These are phyloP conservation scores for Entophlyctis luteolus DNA, from an alignment of 192 early-diverging fungal genomes.

Conservation along the genomic window DNA sequence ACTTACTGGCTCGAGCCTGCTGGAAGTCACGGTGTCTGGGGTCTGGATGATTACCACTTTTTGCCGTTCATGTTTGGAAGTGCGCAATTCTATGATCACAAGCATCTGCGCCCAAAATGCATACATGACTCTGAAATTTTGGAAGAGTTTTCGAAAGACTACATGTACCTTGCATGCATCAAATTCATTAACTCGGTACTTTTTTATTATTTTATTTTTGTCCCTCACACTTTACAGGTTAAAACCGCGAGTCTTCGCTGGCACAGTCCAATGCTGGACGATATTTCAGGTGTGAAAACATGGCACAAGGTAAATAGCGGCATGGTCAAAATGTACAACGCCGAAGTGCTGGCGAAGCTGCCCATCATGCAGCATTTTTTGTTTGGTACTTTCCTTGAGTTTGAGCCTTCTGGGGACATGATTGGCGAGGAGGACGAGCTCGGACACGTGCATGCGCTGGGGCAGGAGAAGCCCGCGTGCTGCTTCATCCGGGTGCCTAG, in stretches of 20 bases:
- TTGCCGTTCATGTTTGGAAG: slow-evolving; percentile 92
- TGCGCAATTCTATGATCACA: slow-evolving; percentile 82
- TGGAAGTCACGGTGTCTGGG: slow-evolving; percentile 98
- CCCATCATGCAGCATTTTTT: slow-evolving; percentile 96
- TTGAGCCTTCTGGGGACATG: slow-evolving; percentile 39
- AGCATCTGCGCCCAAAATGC: slow-evolving; percentile 86
- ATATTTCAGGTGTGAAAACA: slow-evolving; percentile 81
- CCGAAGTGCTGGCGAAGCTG: slow-evolving; percentile 78
- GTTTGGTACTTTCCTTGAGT: slow-evolving; percentile 80
- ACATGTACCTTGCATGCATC: slow-evolving; percentile 95
- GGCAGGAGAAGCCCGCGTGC: slow-evolving; percentile 74
- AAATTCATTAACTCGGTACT: slow-evolving; percentile 82
- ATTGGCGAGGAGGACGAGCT: slow-evolving; percentile 46
- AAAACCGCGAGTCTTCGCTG: slow-evolving; percentile 52
- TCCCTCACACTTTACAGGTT: slow-evolving; percentile 25
- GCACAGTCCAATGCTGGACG: slow-evolving; percentile 92
- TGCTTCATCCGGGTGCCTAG: slow-evolving; percentile 79
- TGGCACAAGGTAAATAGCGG: slow-evolving; percentile 91
- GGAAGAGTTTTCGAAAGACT: slow-evolving; percentile 82
- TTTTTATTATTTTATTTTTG: neutral
- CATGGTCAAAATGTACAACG: slow-evolving; percentile 91
- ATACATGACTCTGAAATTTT: slow-evolving; percentile 88
- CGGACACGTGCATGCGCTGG: slow-evolving; percentile 67
- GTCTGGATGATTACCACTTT: slow-evolving; percentile 96
- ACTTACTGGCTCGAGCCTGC: slow-evolving; percentile 96